Evolutionary conservation across 495 filamentous ascomycete species (phyloP), one percentile per base, ranked within the genome.

Genomic region (Penicillium pulvis): DNA sequence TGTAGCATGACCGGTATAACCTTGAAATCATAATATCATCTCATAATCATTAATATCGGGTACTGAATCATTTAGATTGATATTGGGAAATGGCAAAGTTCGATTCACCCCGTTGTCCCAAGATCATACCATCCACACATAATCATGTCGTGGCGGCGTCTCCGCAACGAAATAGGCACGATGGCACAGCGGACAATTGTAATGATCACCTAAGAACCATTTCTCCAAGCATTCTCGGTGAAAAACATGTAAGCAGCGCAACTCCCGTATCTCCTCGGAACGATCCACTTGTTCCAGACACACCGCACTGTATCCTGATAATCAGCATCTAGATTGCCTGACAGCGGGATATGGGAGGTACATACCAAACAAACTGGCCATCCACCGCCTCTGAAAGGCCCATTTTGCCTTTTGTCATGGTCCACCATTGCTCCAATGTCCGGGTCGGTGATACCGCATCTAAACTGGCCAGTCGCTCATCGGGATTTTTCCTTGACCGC

Each of bases 231-330:
- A 79, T 51, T 78, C 75, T 16, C 71, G 69, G 50, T 80, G 77
- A 51, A 80, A 80, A 14, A 80, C 76, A 51, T 80, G 77, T 49
- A 75, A 61, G 48, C 77, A 80, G 47, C 71, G 73, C 50, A 80
- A 49, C 45, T 80, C 74, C 10, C 73, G 70, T 47, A 80, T 77
- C 47, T 77, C 72, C 39, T 80, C 70, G 2, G 65, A 60, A 28
- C 65, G 73, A 14, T 67, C 61, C 17, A 80, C 77, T 36, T 72
- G 66, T 12, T 80, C 77, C 19, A 80, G 64, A 47, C 77, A 80
- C 24, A 80, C 69, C 1, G 71, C 75, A 56, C 77, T 80, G 14
- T 8, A 52, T 16, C 4, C 39, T 39, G 0, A 17, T 50, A 3
- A 50, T 50, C 47, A 50, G 47, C 30, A 31, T 49, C 11, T 31